Evolutionary conservation across 2,329 filamentous ascomycete species (phyloP), one percentile per base, ranked within the genome.

Genomic region (Pleurostoma richardsiae): DNA sequence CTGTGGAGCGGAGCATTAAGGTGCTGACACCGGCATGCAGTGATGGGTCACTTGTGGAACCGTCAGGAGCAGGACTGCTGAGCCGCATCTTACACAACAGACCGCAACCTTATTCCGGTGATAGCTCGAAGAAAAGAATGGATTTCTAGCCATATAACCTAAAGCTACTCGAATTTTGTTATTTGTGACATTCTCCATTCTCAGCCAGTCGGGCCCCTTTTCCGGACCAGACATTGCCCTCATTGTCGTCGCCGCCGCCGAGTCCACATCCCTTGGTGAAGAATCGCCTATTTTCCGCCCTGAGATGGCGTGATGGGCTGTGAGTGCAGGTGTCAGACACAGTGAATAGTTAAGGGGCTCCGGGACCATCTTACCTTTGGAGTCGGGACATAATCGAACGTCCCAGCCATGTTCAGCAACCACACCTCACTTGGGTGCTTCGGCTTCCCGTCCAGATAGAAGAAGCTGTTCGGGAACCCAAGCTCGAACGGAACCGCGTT

Each of bases 401-500:
- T 62, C 8, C 72, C 80, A 8, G 66, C 76, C 62, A 73, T 71
- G 42, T 56, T 57, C 29, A 76, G 50, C 19, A 79, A 54, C 61
- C 66, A 71, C 11, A 75, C 66, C 6, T 77, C 61, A 39, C 67
- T 63, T 1, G 61, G 59, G 30, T 70, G 60, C 4, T 65, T 59
- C 1, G 68, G 64, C 6, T 65, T 55, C 27, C 66, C 61, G 3
- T 59, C 52, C 3, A 65, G 65, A 59, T 70, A 76, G 4, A 86
- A 60, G 54, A 89, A 80, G 58, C 69, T 79, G 50, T 72, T 66
- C 0, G 86, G 86, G 63, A 89, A 90, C 1, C 85, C 85, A 38
- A 79, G 57, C 43, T 88, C 79, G 52, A 89, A 86, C 0, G 71
- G 68, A 33, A 71, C 71, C 0, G 82, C 81, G 5, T 58, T 67